Base-by-base conservation (phyloP, 2,329 filamentous ascomycete genomes). In the Ilyonectria destructans region DNA sequence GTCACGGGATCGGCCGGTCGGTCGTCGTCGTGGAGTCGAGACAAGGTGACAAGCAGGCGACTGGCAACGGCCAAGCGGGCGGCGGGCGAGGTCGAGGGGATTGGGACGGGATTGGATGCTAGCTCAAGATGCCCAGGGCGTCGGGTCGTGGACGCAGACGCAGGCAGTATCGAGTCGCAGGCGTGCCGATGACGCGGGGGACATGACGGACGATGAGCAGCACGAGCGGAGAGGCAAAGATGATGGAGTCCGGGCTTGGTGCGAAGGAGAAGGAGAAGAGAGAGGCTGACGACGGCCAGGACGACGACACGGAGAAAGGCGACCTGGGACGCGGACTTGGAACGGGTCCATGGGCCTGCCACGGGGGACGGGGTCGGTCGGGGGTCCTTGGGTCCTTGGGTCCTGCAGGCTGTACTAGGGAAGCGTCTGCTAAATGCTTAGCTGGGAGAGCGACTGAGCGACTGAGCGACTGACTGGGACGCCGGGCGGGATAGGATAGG, bases 91-190 rank as follows among this genome's bases (percentile, higher is more conserved):
- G 21, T 61, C 67, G 63, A 58, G 55, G 48, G 49, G 60, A 60
- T 37, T 31, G 31, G 29, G 64, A 63, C 59, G 65, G 65, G 37
- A 48, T 70, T 63, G 66, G 65, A 58, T 58, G 55, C 59, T 58
- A 49, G 67, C 65, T 75, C 69, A 76, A 58, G 67, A 69, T 69
- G 62, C 57, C 54, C 61, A 69, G 45, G 69, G 65, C 71, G 74
- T 73, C 69, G 69, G 72, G 63, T 69, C 62, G 33, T 55, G 62
- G 61, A 66, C 62, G 58, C 66, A 71, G 61, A 66, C 62, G 58
- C 66, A 71, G 72, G 59, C 62, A 74, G 65, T 71, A 52, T 63
- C 71, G 67, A 74, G 69, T 76, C 69, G 73, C 71, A 71, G 73
- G 67, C 65, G 73, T 69, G 72, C 71, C 66, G 68, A 68, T 65